Evolutionary conservation across 2,329 filamentous ascomycete genomes (phyloP), one percentile per base, ranked within the genome.

Genomic region (Pyrenochaeta sp.): DNA sequence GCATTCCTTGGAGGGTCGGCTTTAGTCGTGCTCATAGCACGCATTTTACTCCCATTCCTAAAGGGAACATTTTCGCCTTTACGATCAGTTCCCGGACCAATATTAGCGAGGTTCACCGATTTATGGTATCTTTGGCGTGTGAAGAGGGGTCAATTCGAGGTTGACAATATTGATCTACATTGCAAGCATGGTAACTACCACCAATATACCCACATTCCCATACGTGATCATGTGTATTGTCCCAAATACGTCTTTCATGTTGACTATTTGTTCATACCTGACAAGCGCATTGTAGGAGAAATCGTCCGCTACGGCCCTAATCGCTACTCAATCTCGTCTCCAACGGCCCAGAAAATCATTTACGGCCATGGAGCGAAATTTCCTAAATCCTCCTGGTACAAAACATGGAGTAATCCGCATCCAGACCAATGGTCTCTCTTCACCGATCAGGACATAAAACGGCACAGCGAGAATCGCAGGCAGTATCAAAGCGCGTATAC

Each of bases 401-500:
- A 54, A 7, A 54, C 61, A 9, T 69, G 62, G 60, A 39, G 37
- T n/a, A 58, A 49, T 10, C 55, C 58, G n/a, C 24, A 39, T 2
- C 48, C 78, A 43, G 75, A 79, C 50, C 57, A 60, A 22, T 67
- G 63, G 64, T 51, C 59, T 12, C 68, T 81, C 2, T 81, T 81
- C 58, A 68, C 73, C 10, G 78, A 79, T 47, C 63, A 72, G 7
- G 65, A 78, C 44, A 76, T 78, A 53, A 59, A 59, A 30, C 61
- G 78, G 15, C 80, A 82, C 65, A 58, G 69, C 71, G 45, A 71
- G 71, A 47, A 68, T 74, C 28, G 75, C 75, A 52, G 76, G 60
- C 61, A 74, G 12, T 73, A 61, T 28, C 58, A 61, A 30, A 58
- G 55, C 24, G 79, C 81, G 0, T 62, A 62, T 39, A 43, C 30